phyloP scores from a whole-genome alignment of 208 protist genomes.

The Angomonas desouzai region DNA sequence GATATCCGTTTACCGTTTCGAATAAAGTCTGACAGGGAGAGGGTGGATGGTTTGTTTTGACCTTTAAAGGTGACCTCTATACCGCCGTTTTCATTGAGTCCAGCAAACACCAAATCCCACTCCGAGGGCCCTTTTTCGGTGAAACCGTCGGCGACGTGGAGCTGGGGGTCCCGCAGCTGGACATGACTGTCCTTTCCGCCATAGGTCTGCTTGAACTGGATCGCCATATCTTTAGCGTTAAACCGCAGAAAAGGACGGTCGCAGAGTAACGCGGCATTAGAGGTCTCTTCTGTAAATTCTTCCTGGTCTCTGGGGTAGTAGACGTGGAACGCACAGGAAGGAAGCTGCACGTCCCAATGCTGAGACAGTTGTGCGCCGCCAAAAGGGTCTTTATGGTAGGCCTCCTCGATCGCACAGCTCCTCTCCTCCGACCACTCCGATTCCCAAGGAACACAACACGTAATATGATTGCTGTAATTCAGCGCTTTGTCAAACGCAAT shows the following conservation, averaged over 20 bases:
- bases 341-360: not conserved
- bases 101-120: not conserved
- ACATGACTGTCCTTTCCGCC: not conserved
- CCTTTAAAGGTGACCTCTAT: constrained; percentile 19
- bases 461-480: constrained; percentile 9
- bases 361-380: not conserved
- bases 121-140: not conserved
- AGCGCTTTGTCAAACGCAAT: constrained; percentile 31
- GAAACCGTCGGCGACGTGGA: not conserved
- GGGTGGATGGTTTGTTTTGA: constrained; percentile 15
- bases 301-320: constrained; percentile 8
- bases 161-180: not conserved
- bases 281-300: not conserved
- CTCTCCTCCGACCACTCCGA: not conserved
- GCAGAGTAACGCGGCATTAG: not conserved
- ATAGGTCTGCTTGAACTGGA: not conserved
- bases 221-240: not conserved
- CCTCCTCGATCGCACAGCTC: not conserved
- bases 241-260: not conserved
- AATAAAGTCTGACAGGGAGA: constrained; percentile 36
- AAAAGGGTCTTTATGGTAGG: not conserved
- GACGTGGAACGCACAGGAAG: not conserved
- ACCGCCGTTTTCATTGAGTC: not conserved
- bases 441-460: constrained; percentile 25
- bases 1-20: not conserved